Evolutionary conservation across 805 yeast species (phyloP).

Genomic region (Candida awuae): DNA sequence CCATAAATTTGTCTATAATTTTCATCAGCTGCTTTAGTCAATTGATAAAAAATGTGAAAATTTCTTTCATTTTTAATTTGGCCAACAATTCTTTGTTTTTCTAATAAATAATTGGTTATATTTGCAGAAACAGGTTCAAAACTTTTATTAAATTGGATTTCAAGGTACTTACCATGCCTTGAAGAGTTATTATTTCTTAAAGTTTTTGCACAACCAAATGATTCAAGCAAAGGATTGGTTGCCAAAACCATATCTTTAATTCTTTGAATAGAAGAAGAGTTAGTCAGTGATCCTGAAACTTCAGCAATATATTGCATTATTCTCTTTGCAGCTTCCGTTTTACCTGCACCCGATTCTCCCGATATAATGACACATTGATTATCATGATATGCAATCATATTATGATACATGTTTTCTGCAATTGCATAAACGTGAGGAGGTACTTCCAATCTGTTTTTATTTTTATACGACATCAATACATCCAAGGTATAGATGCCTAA

Average conservation of each 20-base stretch:
- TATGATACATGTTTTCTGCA: conserved; percentile 95
- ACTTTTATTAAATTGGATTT: conserved; percentile 73
- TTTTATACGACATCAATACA: conserved; percentile 67
- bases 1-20: conserved; percentile 78
- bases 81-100: conserved; percentile 94
- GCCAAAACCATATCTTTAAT: conserved; percentile 98
- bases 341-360: conserved; percentile 98
- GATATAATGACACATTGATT: conserved; percentile 96
- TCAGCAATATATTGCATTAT: conserved; percentile 96
- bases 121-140: conserved; percentile 93
- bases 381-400: conserved; percentile 87
- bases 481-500: conserved; percentile 88
- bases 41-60: conserved; percentile 95
- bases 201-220: conserved; percentile 92
- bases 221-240: conserved; percentile 85
- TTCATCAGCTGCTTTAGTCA: conserved; percentile 84
- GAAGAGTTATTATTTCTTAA: conserved; percentile 83
- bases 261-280: conserved; percentile 64
- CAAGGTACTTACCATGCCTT: conserved; percentile 88
- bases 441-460: conserved; percentile 89
- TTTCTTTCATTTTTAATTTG: conserved; percentile 90
- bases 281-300: conserved; percentile 62
- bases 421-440: conserved; percentile 98
- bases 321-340: conserved; percentile 95
- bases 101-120: conserved; percentile 88